These are phyloP conservation scores for Globisporangium polare DNA, from an alignment of 352 stramenopile species.

Conservation along the genomic window DNA sequence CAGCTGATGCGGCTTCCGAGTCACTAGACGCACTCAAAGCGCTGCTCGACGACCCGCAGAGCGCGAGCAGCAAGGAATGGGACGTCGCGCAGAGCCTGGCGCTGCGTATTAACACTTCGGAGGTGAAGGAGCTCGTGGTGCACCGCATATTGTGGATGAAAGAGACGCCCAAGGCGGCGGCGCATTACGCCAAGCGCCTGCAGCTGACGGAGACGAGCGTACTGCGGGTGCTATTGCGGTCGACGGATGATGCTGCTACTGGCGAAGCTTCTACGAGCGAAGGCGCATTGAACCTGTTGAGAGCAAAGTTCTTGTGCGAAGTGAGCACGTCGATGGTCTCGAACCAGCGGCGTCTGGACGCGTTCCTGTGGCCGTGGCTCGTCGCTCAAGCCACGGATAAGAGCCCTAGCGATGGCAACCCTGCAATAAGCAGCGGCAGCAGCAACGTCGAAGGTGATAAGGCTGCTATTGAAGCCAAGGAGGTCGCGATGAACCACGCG, in stretches of 20 bases:
- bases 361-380: slow-evolving; percentile 64
- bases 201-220: slow-evolving; percentile 27
- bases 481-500: slow-evolving; percentile 2
- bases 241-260: slow-evolving; percentile 1
- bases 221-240: slow-evolving; percentile 13
- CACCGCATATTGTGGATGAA: slow-evolving; percentile 32
- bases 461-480: background rate
- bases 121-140: slow-evolving; percentile 39
- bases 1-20: background rate
- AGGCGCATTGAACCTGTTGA: slow-evolving; percentile 18
- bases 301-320: slow-evolving; percentile 61
- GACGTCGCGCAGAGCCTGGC: slow-evolving; percentile 56
- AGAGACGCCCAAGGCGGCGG: slow-evolving; percentile 42
- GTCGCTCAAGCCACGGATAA: slow-evolving; percentile 6
- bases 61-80: slow-evolving; percentile 30
- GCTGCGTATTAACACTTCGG: slow-evolving; percentile 28
- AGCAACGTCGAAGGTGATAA: background rate
- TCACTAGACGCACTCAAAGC: slow-evolving; percentile 6
- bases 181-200: slow-evolving; percentile 67
- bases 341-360: slow-evolving; percentile 30
- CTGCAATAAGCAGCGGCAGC: background rate
- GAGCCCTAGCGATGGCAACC: background rate
- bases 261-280: background rate
- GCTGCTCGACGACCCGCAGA: slow-evolving; percentile 7
- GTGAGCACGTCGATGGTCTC: slow-evolving; percentile 29